These are phyloP conservation scores for Sclerotinia nivalis DNA, from an alignment of 2,329 filamentous ascomycete species.

Conservation along the genomic window DNA sequence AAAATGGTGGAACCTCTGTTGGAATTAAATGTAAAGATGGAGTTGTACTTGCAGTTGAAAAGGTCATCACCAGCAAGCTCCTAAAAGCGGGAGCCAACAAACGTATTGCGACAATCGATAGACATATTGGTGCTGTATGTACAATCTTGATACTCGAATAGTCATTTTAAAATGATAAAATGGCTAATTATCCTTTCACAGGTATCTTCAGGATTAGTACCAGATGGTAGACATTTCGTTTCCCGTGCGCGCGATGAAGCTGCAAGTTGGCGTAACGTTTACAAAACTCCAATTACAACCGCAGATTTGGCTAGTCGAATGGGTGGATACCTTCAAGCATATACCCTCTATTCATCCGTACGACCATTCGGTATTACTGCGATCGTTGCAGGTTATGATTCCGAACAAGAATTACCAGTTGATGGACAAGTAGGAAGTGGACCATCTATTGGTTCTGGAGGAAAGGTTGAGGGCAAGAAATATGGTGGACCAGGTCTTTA, in stretches of 20 bases:
- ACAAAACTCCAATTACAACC: conserved; percentile 92
- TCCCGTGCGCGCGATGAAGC: conserved; percentile 94
- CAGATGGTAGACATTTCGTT: conserved; percentile 93
- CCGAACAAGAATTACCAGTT: conserved; percentile 78
- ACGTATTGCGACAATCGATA: conserved; percentile 91
- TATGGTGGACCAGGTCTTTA: conserved; percentile 91
- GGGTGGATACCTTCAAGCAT: conserved; percentile 94
- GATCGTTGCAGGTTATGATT: conserved; percentile 92
- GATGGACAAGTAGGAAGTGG: conserved; percentile 88
- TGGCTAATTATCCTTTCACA: conserved; percentile 44
- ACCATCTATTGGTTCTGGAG: conserved; percentile 76
- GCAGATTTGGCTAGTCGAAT: conserved; percentile 87
- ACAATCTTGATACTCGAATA: not conserved
- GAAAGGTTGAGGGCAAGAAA: conserved; percentile 73
- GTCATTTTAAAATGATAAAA: conserved; percentile 9
- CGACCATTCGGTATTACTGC: conserved; percentile 95
- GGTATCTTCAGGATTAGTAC: conserved; percentile 92
- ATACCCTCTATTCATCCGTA: conserved; percentile 95
- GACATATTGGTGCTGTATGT: conserved; percentile 88
- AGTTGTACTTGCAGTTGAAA: conserved; percentile 93
- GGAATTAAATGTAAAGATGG: conserved; percentile 97
- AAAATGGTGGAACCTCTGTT: conserved; percentile 94
- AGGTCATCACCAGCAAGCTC: conserved; percentile 93
- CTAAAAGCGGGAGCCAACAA: conserved; percentile 95
- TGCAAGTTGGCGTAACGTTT: conserved; percentile 83